Evolutionary conservation across 352 stramenopile genomes (phyloP).

Genomic region (Phytophthora pini): DNA sequence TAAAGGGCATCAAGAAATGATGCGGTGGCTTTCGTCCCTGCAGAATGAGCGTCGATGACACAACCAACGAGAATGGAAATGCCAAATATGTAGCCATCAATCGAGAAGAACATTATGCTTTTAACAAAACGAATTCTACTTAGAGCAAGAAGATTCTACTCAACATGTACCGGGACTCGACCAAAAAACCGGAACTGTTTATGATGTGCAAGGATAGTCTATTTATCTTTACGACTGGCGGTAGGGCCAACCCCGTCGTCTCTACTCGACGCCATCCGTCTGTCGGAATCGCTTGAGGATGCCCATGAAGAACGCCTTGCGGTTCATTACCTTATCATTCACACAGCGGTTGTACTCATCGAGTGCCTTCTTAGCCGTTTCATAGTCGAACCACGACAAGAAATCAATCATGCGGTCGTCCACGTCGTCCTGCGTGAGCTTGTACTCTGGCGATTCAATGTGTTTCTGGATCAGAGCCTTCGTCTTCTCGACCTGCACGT

Average conservation of each 20-base stretch:
- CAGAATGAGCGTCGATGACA: conserved; percentile 12
- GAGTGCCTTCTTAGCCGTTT: conserved; percentile 83
- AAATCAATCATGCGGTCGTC: conserved; percentile 90
- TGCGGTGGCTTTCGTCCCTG: conserved; percentile 28
- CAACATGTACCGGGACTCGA: no score
- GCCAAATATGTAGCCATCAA: background rate
- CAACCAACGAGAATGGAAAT: background rate
- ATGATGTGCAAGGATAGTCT: conserved; percentile 22
- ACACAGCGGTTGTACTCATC: conserved; percentile 85
- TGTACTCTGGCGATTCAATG: conserved; percentile 73
- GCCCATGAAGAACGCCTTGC: conserved; percentile 91
- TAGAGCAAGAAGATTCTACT: no score
- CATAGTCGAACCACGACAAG: conserved; percentile 90
- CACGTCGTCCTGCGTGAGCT: conserved; percentile 78
- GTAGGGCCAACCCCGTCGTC: background rate
- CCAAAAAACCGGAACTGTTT: no score
- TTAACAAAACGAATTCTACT: no score
- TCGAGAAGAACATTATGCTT: no score
- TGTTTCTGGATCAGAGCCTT: conserved; percentile 84
- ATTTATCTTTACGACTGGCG: conserved; percentile 32
- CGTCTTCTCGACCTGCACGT: conserved; percentile 85
- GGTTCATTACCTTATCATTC: conserved; percentile 78
- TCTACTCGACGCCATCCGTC: conserved; percentile 79
- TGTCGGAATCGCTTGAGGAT: conserved; percentile 89
- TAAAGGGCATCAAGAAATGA: conserved; percentile 21